phyloP scores from a whole-genome alignment of 257 asterid genomes.

The Marsdenia floribunda region DNA sequence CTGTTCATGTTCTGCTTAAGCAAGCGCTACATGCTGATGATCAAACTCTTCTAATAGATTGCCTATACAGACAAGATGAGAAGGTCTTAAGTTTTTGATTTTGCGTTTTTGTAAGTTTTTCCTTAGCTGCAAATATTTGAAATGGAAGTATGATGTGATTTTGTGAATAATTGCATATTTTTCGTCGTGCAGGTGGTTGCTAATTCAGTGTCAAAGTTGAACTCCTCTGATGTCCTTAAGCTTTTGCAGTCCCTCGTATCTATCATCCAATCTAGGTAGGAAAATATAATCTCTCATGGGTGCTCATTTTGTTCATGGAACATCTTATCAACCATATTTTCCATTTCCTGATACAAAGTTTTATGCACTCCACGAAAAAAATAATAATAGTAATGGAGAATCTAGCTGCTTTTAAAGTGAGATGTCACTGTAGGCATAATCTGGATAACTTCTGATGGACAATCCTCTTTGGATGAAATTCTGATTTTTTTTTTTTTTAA shows the following conservation, averaged over 20 bases:
- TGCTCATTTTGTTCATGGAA: not conserved
- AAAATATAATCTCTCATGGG: not conserved
- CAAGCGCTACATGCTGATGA: conserved; percentile 90
- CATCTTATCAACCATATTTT: not conserved
- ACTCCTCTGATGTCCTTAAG: conserved; percentile 80
- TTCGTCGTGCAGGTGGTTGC: conserved; percentile 54
- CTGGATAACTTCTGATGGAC: not conserved
- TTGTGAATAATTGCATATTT: conserved; percentile 11
- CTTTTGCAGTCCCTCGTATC: conserved; percentile 67
- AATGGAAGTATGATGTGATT: not conserved
- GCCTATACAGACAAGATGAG: conserved; percentile 81
- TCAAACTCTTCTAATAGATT: conserved; percentile 69
- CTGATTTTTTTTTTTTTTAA: too few relatives aligned
- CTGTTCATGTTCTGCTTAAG: conserved; percentile 74
- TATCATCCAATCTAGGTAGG: conserved; percentile 66
- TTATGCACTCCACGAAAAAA: too few relatives aligned
- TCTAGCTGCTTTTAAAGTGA: not conserved
- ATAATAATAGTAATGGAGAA: not conserved
- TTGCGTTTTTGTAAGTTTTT: not conserved
- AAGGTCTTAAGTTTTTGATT: conserved; percentile 43
- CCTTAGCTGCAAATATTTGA: not conserved
- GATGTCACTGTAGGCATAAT: not conserved
- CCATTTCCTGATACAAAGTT: not conserved
- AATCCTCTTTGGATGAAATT: not conserved
- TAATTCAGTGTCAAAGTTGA: conserved; percentile 64